Percentiles rank a stretch among this genome's conserved stretches.
Evolutionary conservation across 352 stramenopile species (phyloP).

Genomic region (Elongisporangium senticosum): DNA sequence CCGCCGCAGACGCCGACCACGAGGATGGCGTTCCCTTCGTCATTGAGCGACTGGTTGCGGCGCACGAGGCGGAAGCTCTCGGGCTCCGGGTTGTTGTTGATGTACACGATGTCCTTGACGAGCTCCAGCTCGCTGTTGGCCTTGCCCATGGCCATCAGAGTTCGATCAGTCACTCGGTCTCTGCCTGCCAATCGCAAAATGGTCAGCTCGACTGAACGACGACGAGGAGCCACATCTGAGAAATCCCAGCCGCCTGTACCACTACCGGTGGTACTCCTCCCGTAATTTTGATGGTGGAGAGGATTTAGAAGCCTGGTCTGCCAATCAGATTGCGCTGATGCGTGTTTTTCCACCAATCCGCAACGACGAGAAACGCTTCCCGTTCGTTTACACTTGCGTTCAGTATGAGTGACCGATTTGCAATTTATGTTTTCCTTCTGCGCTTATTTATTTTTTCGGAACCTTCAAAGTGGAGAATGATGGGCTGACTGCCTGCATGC

Average conservation of each 20-base stretch:
- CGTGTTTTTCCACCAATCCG: neutral
- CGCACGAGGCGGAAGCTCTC: slow-evolving; percentile 38
- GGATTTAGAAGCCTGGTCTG: neutral
- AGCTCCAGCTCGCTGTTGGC: slow-evolving; percentile 56
- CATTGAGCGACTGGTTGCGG: slow-evolving; percentile 27
- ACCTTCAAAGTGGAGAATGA: neutral
- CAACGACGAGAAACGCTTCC: neutral
- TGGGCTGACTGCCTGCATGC: neutral
- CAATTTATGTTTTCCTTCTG: neutral
- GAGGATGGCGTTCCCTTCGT: slow-evolving; percentile 67
- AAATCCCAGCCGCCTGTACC: neutral
- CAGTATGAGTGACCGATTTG: neutral
- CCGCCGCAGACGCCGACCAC: slow-evolving; percentile 91
- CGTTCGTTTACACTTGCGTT: neutral
- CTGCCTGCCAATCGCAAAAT: neutral
- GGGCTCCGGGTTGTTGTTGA: slow-evolving; percentile 18
- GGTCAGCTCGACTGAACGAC: neutral
- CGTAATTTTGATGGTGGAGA: too few relatives aligned
- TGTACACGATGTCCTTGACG: slow-evolving; percentile 83
- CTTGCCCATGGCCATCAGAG: neutral
- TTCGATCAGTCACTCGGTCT: neutral
- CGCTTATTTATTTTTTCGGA: neutral
- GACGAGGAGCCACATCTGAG: neutral
- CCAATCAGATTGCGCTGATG: neutral
- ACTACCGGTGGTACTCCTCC: neutral